Conservation (phyloP, 2,329 filamentous ascomycete genomes). For the Dothideomycetes sp. region DNA sequence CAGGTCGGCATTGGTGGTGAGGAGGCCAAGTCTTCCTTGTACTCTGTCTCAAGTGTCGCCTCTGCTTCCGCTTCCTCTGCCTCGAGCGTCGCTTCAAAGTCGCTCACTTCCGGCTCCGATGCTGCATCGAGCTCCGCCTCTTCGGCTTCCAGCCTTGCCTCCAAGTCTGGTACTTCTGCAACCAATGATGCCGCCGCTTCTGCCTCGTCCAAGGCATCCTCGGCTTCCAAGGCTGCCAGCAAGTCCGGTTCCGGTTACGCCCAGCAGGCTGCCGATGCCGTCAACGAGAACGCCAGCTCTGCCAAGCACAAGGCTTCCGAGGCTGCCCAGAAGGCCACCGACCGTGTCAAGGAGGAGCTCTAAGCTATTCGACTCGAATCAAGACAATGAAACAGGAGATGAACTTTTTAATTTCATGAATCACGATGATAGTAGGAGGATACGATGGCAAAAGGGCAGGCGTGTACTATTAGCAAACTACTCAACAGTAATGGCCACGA, state of each 20-base stretch:
- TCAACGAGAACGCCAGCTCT: constrained; percentile 26
- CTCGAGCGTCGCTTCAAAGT: constrained; percentile 13
- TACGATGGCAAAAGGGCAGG: too few relatives aligned
- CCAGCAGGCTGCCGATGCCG: constrained; percentile 22
- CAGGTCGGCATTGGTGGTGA: constrained; percentile 37
- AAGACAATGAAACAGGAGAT: constrained; percentile 3
- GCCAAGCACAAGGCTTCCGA: constrained; percentile 23
- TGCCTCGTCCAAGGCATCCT: constrained; percentile 18
- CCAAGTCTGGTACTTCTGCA: constrained; percentile 25
- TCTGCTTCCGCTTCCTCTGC: constrained; percentile 18
- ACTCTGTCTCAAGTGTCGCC: constrained; percentile 25
- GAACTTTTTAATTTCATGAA: constrained; percentile 13
- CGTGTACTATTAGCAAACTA: too few relatives aligned
- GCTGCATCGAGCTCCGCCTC: constrained; percentile 20
- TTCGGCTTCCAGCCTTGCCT: constrained; percentile 21
- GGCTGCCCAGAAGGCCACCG: constrained; percentile 25
- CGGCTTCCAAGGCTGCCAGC: constrained; percentile 16
- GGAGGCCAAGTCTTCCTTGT: constrained; percentile 27
- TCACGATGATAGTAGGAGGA: constrained; percentile 10
- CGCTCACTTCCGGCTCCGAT: constrained; percentile 23
- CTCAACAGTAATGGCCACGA: too few relatives aligned
- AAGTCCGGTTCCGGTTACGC: constrained; percentile 22
- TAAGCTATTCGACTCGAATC: constrained; percentile 21
- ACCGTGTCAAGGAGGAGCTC: constrained; percentile 37
- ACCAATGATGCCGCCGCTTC: constrained; percentile 25